These are phyloP conservation scores for Blastobotrys peoriensis DNA, from an alignment of 805 yeast genomes.

Conservation along the genomic window DNA sequence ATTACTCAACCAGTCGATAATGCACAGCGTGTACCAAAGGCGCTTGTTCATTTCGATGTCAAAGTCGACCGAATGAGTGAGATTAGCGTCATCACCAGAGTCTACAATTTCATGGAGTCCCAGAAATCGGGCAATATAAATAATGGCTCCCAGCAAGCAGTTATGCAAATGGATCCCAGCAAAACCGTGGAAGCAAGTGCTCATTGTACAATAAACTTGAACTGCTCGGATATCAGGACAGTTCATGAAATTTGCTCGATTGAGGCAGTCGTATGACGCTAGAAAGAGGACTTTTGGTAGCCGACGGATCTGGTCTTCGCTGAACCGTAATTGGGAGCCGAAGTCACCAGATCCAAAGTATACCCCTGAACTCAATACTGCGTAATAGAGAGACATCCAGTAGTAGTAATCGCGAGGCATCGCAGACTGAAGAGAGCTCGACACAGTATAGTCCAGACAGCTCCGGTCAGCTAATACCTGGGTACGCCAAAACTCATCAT, in stretches of 20 bases:
- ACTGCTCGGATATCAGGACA: background rate
- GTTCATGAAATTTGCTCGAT: slow-evolving; percentile 1
- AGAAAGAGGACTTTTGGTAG: background rate
- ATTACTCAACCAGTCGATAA: slow-evolving; percentile 1
- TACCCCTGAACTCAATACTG: background rate
- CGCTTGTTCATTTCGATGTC: background rate
- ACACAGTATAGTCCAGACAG: background rate
- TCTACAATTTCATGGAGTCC: too few species aligned
- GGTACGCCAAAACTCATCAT: background rate
- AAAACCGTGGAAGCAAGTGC: slow-evolving; percentile 1
- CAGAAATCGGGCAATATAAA: background rate
- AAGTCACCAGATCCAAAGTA: background rate
- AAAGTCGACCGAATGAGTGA: background rate
- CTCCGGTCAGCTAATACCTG: background rate
- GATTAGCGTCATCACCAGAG: background rate
- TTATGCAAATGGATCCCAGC: slow-evolving; percentile 1
- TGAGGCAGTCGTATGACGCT: background rate
- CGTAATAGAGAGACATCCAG: slow-evolving; percentile 1
- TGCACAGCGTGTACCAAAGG: background rate
- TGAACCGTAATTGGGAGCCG: background rate
- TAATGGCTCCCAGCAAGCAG: background rate
- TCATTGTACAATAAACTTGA: background rate
- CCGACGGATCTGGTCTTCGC: background rate
- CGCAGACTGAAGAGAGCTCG: background rate
- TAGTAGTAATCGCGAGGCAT: background rate